A percentile compares a stretch with the other conserved stretches of the same genome.
phyloP scores from a whole-genome alignment of 352 stramenopile species.

The Globisporangium viniferum region DNA sequence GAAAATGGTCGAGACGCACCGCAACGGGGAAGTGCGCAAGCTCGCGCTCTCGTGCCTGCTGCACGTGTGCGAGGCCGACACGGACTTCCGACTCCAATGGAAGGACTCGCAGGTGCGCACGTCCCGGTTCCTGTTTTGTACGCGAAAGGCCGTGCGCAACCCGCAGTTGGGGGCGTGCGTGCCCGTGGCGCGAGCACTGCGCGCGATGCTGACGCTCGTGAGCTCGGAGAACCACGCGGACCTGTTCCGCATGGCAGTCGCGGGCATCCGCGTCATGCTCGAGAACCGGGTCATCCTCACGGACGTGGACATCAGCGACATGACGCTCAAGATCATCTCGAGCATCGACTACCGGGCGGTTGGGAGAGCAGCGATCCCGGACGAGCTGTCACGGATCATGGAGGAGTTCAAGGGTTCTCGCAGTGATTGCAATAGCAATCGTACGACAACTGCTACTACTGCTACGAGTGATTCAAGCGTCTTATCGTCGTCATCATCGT shows the following conservation, averaged over 20 bases:
- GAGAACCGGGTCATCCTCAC: conserved; percentile 75
- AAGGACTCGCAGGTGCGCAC: conserved; percentile 54
- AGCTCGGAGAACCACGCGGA: conserved; percentile 65
- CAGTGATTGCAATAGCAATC: background rate
- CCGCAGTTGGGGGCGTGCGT: conserved; percentile 47
- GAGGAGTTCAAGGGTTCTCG: conserved; percentile 13
- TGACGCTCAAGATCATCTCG: conserved; percentile 72
- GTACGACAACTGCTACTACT: background rate
- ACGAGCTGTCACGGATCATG: conserved; percentile 44
- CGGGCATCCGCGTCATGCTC: conserved; percentile 68
- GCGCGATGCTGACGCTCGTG: conserved; percentile 69
- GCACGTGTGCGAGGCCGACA: conserved; percentile 63
- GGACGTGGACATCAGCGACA: conserved; percentile 85
- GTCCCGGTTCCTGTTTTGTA: conserved; percentile 77
- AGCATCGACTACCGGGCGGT: conserved; percentile 84
- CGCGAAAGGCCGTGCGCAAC: conserved; percentile 31
- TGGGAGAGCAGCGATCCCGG: conserved; percentile 64
- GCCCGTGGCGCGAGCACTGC: conserved; percentile 53
- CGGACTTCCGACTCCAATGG: conserved; percentile 67
- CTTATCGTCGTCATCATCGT: conserved; percentile 5
- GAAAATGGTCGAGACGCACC: conserved; percentile 61
- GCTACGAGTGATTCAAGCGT: background rate
- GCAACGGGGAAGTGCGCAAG: conserved; percentile 53
- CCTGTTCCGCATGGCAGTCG: conserved; percentile 75
- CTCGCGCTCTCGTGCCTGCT: conserved; percentile 66